Percentiles rank a stretch among this genome's conserved stretches.
These are phyloP conservation scores for Linnemannia exigua DNA, from an alignment of 192 early-diverging fungal genomes.

Conservation along the genomic window DNA sequence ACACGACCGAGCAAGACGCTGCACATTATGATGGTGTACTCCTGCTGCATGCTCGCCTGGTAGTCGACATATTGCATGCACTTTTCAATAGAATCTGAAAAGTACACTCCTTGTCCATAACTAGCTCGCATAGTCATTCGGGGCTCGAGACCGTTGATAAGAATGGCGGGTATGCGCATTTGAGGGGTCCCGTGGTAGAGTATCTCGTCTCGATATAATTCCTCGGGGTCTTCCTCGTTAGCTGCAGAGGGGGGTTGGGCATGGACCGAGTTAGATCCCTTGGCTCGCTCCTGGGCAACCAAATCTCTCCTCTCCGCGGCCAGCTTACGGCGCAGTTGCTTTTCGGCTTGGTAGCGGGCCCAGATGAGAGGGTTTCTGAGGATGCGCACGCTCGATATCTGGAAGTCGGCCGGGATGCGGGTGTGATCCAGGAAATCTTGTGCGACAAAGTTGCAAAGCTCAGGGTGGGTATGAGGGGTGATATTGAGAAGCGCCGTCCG, in stretches of 20 bases:
- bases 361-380: constrained; percentile 40
- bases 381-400: constrained; percentile 21
- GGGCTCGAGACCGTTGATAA: constrained; percentile 44
- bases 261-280: background rate
- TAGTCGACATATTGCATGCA: constrained; percentile 49
- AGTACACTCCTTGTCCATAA: constrained; percentile 47
- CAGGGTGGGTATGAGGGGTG: constrained; percentile 2
- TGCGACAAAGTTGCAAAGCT: background rate
- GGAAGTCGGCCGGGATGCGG: constrained; percentile 19
- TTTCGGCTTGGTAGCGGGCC: constrained; percentile 43
- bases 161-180: constrained; percentile 22
- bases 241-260: background rate
- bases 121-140: constrained; percentile 39
- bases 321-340: constrained; percentile 23
- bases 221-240: constrained; percentile 22
- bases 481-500: constrained; percentile 24
- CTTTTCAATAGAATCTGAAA: constrained; percentile 50
- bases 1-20: constrained; percentile 40
- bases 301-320: background rate
- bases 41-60: constrained; percentile 29
- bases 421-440: constrained; percentile 26
- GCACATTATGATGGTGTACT: constrained; percentile 42
- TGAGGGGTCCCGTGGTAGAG: constrained; percentile 41
- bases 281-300: background rate
- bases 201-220: constrained; percentile 43